A percentile compares a stretch with the other conserved stretches of the same genome.
Evolutionary conservation across 1,284 basidiomycete species (phyloP).

Genomic region (Ceratobasidium theobromae): DNA sequence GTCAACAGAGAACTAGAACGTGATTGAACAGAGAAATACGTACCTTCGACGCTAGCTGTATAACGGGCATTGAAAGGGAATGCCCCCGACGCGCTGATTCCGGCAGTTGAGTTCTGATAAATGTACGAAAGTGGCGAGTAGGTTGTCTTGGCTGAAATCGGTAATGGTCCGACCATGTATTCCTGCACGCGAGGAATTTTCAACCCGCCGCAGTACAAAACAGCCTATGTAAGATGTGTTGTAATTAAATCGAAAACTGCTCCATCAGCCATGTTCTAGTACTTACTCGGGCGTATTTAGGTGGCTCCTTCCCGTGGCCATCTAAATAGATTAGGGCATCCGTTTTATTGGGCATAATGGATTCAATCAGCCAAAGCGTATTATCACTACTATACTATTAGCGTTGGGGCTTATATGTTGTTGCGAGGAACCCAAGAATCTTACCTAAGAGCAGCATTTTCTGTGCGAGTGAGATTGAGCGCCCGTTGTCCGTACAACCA

Average conservation of each 20-base stretch:
- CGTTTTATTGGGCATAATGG: conserved; percentile 52
- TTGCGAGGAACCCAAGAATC: not conserved
- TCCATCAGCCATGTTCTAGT: not conserved
- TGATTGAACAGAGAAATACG: not conserved
- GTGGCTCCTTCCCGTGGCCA: conserved; percentile 38
- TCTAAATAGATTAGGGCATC: conserved; percentile 54
- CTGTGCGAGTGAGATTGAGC: conserved; percentile 27
- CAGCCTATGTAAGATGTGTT: conserved; percentile 51
- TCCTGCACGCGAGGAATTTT: conserved; percentile 51
- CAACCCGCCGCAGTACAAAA: conserved; percentile 54
- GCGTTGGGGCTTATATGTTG: not conserved
- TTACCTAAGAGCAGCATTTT: conserved; percentile 28
- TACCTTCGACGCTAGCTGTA: not conserved
- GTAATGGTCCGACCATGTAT: conserved; percentile 60
- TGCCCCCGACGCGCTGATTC: conserved; percentile 49
- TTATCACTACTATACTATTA: conserved; percentile 48
- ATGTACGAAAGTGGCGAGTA: conserved; percentile 27
- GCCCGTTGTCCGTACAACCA: conserved; percentile 27
- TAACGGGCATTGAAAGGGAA: conserved; percentile 57
- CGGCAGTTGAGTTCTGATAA: conserved; percentile 39
- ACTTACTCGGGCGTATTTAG: conserved; percentile 15
- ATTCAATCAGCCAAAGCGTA: conserved; percentile 53
- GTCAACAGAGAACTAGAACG: conserved; percentile 43
- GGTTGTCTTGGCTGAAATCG: conserved; percentile 46
- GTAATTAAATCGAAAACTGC: conserved; percentile 43